phyloP scores from a whole-genome alignment of 768 basidiomycete species.

The Jaapia argillacea region DNA sequence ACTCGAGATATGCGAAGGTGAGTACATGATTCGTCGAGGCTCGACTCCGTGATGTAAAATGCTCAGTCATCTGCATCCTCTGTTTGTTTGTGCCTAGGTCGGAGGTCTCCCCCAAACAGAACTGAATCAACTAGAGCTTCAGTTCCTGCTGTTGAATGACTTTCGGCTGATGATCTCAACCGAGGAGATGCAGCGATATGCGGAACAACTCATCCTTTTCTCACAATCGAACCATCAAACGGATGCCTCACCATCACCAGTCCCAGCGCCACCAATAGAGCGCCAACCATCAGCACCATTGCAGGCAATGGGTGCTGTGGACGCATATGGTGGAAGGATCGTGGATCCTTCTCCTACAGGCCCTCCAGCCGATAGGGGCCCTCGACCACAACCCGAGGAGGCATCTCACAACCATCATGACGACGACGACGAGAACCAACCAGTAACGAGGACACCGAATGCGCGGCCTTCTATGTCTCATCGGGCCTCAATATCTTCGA shows the following conservation, averaged over 20 bases:
- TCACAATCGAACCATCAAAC: constrained; percentile 28
- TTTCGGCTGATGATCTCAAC: constrained; percentile 81
- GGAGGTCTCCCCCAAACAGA: constrained; percentile 90
- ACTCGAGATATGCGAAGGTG: constrained; percentile 96
- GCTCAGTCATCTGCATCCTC: constrained; percentile 6
- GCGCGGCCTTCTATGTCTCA: constrained; percentile 6
- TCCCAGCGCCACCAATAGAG: constrained; percentile 11
- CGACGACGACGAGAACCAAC: constrained; percentile 1
- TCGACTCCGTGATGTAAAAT: constrained; percentile 1
- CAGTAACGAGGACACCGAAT: constrained; percentile 9
- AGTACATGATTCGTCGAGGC: constrained; percentile 16
- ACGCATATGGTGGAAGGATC: constrained; percentile 36
- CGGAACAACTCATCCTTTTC: constrained; percentile 78
- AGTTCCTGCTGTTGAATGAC: constrained; percentile 94
- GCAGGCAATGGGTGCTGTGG: constrained; percentile 45
- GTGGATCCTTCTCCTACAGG: constrained; percentile 15
- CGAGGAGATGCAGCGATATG: constrained; percentile 92
- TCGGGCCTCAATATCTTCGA: constrained; percentile 11
- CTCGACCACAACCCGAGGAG: neutral
- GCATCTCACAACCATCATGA: neutral
- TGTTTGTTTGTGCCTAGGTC: too few relatives aligned
- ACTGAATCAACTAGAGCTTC: constrained; percentile 94
- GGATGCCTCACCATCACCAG: constrained; percentile 14
- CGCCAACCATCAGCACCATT: constrained; percentile 24
- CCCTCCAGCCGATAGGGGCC: constrained; percentile 8